These are phyloP conservation scores for Salisapilia sapeloensis DNA, from an alignment of 352 stramenopile genomes.

Conservation along the genomic window DNA sequence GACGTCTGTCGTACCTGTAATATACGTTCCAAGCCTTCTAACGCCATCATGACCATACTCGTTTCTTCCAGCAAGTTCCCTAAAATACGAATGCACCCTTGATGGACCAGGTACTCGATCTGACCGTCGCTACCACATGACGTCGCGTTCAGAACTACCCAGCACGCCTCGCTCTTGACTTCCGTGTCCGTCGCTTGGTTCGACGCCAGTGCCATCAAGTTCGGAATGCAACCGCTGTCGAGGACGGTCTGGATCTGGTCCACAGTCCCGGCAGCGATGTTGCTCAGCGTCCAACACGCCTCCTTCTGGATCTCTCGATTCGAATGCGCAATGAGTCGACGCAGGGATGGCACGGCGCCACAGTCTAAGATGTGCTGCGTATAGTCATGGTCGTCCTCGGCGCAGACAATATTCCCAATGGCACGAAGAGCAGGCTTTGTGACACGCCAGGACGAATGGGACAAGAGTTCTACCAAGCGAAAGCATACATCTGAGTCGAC, in stretches of 20 bases:
- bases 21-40: conserved; percentile 94
- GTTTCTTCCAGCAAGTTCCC: conserved; percentile 89
- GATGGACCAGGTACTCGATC: conserved; percentile 79
- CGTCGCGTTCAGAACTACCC: conserved; percentile 96
- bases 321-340: conserved; percentile 87
- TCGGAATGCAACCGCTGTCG: conserved; percentile 91
- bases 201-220: conserved; percentile 88
- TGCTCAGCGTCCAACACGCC: conserved; percentile 91
- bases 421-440: conserved; percentile 93
- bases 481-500: conserved; percentile 82
- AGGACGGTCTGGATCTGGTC: conserved; percentile 97
- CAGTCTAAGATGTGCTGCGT: conserved; percentile 94
- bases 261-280: conserved; percentile 95
- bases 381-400: conserved; percentile 88
- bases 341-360: conserved; percentile 86
- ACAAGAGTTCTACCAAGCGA: conserved; percentile 88
- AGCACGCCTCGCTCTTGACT: conserved; percentile 96
- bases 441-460: conserved; percentile 87
- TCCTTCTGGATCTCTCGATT: conserved; percentile 99
- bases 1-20: conserved; percentile 89
- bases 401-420: conserved; percentile 98
- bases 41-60: conserved; percentile 98
- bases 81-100: conserved; percentile 78
- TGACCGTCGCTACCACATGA: conserved; percentile 95
- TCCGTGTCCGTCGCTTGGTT: conserved; percentile 87